phyloP scores from a whole-genome alignment of 495 filamentous ascomycete species.

The Podospora sp. region DNA sequence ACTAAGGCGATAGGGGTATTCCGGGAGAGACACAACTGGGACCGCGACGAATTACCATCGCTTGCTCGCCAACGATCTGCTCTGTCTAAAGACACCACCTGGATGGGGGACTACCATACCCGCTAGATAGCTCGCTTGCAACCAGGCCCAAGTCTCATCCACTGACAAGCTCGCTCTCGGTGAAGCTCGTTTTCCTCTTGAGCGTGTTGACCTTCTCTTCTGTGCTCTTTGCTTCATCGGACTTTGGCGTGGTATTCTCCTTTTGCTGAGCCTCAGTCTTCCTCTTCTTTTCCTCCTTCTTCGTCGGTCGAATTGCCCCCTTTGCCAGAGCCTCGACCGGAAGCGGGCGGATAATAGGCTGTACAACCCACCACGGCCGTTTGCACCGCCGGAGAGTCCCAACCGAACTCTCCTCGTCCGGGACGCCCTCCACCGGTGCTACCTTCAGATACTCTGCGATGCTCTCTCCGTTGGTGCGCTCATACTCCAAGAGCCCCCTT shows the following conservation, averaged over 20 bases:
- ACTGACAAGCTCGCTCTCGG: conserved; percentile 36
- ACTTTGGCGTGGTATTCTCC: conserved; percentile 22
- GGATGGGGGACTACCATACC: too few relatives aligned
- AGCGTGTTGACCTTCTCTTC: conserved; percentile 8
- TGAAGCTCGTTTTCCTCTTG: conserved; percentile 32
- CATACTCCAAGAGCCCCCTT: conserved; percentile 74
- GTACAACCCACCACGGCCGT: conserved; percentile 89
- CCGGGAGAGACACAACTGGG: too few relatives aligned
- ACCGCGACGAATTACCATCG: too few relatives aligned
- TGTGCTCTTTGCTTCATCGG: neutral
- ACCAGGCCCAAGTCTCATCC: conserved; percentile 16
- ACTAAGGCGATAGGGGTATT: neutral
- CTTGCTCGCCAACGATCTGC: too few relatives aligned
- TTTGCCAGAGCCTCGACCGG: conserved; percentile 86
- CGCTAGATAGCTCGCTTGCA: too few relatives aligned
- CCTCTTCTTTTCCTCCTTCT: conserved; percentile 34
- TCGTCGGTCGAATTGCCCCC: conserved; percentile 68
- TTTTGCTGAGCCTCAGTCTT: conserved; percentile 21
- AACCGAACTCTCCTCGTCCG: conserved; percentile 59
- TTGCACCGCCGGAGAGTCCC: conserved; percentile 69
- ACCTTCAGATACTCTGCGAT: conserved; percentile 48
- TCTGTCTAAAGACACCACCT: too few relatives aligned
- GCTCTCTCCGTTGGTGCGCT: conserved; percentile 52
- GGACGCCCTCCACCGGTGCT: conserved; percentile 25
- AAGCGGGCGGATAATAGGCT: conserved; percentile 84